Evolutionary conservation across 176 grass and related monocot species (phyloP).

Genomic region (Oryza meyeriana): DNA sequence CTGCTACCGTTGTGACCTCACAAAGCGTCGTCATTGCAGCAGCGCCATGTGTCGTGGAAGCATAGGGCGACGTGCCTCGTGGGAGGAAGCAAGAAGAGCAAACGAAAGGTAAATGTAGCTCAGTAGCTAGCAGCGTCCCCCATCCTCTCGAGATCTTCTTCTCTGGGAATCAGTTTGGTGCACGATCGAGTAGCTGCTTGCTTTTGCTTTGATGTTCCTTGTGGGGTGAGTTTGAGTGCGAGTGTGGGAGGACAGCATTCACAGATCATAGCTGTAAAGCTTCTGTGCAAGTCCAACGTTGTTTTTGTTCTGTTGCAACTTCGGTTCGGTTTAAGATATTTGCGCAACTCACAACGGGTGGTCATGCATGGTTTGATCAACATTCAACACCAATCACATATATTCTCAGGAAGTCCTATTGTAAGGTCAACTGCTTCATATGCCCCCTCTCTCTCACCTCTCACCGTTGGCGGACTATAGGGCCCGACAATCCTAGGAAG

Average conservation of each 20-base stretch:
- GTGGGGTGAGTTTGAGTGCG: neutral
- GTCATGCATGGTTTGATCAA: neutral
- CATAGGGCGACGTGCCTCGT: no score
- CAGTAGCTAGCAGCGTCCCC: no score
- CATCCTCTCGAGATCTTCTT: neutral
- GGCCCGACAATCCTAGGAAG: neutral
- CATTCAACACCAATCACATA: neutral
- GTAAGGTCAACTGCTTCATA: neutral
- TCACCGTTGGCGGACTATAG: no score
- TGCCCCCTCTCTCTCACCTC: no score
- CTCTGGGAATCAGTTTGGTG: neutral
- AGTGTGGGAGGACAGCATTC: neutral
- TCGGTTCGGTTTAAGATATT: neutral
- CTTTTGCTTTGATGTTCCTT: neutral
- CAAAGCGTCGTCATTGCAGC: neutral
- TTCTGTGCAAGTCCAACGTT: neutral
- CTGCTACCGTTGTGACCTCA: neutral
- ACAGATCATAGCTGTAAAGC: neutral
- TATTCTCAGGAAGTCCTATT: neutral
- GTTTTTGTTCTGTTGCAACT: neutral
- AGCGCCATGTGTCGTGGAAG: conserved; percentile 4
- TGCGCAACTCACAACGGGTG: neutral
- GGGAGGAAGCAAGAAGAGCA: neutral
- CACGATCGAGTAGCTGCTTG: neutral
- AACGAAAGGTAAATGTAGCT: neutral